Base-by-base conservation (phyloP, 208 protist genomes). In the Acanthamoeba healyi region DNA sequence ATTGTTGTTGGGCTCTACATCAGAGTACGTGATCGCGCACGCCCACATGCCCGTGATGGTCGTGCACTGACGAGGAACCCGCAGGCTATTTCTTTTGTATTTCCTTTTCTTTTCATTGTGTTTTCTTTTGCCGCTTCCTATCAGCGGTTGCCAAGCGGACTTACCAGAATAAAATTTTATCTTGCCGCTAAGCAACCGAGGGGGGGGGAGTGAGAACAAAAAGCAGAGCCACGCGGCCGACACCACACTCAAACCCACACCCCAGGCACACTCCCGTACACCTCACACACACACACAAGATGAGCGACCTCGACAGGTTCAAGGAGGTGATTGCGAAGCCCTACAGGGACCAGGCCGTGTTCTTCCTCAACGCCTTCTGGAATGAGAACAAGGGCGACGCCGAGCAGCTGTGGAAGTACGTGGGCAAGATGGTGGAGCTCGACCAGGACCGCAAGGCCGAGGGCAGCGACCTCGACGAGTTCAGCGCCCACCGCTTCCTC, bases 401-500 rank as follows among this genome's bases (percentile, higher is more conserved):
- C 42, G 77, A 86, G 44, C 22, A 86, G 77, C 77, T 86, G 77
- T 86, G 42, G 40, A 58, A 58, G 44, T 56, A 86, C 34, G 42
- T 56, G 5, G n/a, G 9, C 42, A 86, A 86, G 77, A 46, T n/a
- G 12, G 77, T n/a, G n/a, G 77, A 86, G 77, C 77, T 86, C n/a
- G 77, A 86, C 92, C 44, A 56, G 36, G 72, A 82, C 26, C 94
- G 36, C 26, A 51, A 79, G 38, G 32, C 26, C 42, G 92, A 86
- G 42, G 92, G 92, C 29, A 34, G 1, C 26, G 92, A 87, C 32
- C 81, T 94, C 32, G 92, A 94, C 46, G 92, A 94, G 63, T 89
- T 94, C 92, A 94, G 89, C 92, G 67, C 92, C 12, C 92, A 94
- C 92, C 26, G 92, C 34, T 94, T 94, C 58, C 81, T 94, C 29